phyloP scores from a whole-genome alignment of 345 rosid species.

The Cardamine chenopodiifolia region DNA sequence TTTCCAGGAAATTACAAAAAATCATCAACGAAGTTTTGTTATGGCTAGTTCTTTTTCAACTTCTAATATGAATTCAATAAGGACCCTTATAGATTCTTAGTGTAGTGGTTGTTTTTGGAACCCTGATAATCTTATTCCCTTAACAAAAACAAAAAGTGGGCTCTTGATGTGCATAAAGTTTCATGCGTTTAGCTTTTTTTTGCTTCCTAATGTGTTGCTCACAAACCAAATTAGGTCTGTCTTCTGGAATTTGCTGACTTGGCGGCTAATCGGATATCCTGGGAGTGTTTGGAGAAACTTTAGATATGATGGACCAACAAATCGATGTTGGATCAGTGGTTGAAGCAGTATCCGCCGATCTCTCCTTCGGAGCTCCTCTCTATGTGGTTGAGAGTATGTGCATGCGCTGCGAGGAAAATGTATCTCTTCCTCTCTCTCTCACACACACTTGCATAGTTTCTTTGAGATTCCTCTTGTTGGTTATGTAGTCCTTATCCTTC shows the following conservation, averaged over 20 bases:
- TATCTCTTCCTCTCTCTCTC: constrained; percentile 28
- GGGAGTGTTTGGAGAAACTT: constrained; percentile 13
- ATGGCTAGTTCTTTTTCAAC: background rate
- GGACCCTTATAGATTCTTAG: constrained; percentile 11
- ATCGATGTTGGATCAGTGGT: constrained; percentile 73
- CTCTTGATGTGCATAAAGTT: constrained; percentile 18
- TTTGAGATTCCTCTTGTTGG: background rate
- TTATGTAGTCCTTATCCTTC: background rate
- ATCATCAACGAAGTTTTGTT: background rate
- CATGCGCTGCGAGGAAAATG: constrained; percentile 90
- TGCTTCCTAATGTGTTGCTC: background rate
- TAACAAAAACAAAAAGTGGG: too few species aligned
- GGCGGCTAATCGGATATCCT: background rate
- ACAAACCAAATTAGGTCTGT: background rate
- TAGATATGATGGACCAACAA: constrained; percentile 34
- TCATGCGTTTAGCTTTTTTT: constrained; percentile 11
- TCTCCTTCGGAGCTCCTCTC: constrained; percentile 60
- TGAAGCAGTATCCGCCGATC: constrained; percentile 73
- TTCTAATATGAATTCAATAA: background rate
- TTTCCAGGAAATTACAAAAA: background rate
- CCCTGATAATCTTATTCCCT: background rate
- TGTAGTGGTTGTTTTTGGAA: constrained; percentile 9
- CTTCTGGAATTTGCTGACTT: background rate
- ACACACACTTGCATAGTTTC: background rate
- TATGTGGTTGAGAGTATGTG: constrained; percentile 89